Evolutionary conservation across 495 filamentous ascomycete genomes (phyloP), one percentile per base, ranked within the genome.

Genomic region (Hypoxylon rickii): DNA sequence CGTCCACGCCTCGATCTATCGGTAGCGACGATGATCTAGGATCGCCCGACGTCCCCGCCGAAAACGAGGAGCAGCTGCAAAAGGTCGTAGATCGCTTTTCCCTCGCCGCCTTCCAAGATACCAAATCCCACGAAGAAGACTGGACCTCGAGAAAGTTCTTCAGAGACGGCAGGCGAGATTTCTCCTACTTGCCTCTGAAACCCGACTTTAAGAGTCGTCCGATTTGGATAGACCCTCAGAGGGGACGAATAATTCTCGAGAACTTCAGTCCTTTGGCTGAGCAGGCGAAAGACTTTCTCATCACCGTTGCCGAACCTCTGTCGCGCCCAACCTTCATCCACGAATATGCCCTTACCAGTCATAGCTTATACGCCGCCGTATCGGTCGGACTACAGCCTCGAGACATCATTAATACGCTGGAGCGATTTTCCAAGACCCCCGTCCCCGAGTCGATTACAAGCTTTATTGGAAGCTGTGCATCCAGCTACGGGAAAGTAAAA

Each of bases 401-500:
- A 54, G 94, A 98, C 70, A 97, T 99, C 55, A 89, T 97, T 55
- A 84, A 83, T 48, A 88, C 89, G 21, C 76, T 99, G 22, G 90
- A 96, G 44, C 81, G 88, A 31, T 82, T 97, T 52, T 89, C 90
- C 11, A 97, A 97, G 73, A 93, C 88, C 0, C 80, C 87, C 4
- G 74, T 97, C 6, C 90, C 93, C 0, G 80, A 86, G 1, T 79
- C 82, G n/a, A 90, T 97, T 41, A 81, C 82, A 49, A 73, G 78
- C 11, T 96, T 90, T 66, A 94, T 99, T 63, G 77, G 84, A 53
- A 83, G 86, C 32, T 91, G 89, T 64, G 96, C 92, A 5, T 85
- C 87, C 50, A 92, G 88, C 17, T 97, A 92, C 69, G 94, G 94
- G 32, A 97, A 97, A 70, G 90, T 96, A 31, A 94, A 96, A 73